Evolutionary conservation across 495 filamentous ascomycete species (phyloP).

Genomic region (Neurospora discreta): DNA sequence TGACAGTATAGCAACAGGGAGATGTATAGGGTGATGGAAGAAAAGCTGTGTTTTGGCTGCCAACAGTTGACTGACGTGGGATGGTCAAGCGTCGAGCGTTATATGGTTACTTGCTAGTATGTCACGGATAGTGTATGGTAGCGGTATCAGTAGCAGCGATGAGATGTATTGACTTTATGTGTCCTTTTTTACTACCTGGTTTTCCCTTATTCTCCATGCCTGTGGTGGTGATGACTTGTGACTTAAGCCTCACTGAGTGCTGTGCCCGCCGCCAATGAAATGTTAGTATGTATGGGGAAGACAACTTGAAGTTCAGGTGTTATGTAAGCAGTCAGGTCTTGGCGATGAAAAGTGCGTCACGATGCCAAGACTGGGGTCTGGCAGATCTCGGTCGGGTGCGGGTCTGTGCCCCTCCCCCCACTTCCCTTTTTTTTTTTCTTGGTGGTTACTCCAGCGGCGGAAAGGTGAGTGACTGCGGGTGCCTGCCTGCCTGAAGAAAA

Average conservation of each 20-base stretch:
- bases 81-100: not conserved
- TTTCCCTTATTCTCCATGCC: not conserved
- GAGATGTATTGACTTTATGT: not conserved
- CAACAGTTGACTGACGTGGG: not conserved
- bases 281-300: not conserved
- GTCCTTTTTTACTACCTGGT: rapidly evolving
- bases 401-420: slow-evolving; percentile 24
- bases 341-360: not conserved
- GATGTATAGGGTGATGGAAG: not conserved
- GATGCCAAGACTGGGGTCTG: not conserved
- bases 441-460: not conserved
- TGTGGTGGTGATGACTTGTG: not conserved
- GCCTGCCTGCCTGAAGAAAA: not conserved
- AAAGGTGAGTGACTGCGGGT: too few relatives aligned
- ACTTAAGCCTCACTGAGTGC: not conserved
- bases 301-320: not conserved
- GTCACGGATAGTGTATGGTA: not conserved
- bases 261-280: not conserved
- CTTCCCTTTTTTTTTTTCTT: slow-evolving; percentile 7
- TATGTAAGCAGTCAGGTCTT: slow-evolving; percentile 6
- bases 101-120: not conserved
- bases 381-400: not conserved
- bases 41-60: not conserved
- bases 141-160: not conserved
- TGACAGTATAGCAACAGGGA: not conserved